These are phyloP conservation scores for Carex cristatella DNA, from an alignment of 176 grass and related monocot species.

Conservation along the genomic window DNA sequence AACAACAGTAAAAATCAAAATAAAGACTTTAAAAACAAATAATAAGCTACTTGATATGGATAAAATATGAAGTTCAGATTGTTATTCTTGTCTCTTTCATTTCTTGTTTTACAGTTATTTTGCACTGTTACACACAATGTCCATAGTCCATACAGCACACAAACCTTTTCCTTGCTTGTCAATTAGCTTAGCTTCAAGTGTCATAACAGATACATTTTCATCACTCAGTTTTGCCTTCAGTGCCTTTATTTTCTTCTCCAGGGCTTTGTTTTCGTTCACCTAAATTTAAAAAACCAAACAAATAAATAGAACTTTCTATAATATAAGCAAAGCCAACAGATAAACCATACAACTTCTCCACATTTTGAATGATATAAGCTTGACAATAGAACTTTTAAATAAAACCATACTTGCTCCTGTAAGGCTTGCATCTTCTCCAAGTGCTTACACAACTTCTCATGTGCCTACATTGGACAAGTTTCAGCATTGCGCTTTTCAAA, in stretches of 20 bases:
- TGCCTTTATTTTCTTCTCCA: constrained; percentile 81
- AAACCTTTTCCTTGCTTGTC: constrained; percentile 75
- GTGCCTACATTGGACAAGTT: constrained; percentile 33
- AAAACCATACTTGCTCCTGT: constrained; percentile 62
- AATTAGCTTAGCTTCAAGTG: constrained; percentile 43
- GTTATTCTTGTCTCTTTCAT: background rate
- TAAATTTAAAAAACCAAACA: constrained; percentile 23
- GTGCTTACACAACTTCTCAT: constrained; percentile 69
- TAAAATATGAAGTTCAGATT: background rate
- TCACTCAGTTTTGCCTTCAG: constrained; percentile 57
- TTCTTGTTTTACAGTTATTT: background rate
- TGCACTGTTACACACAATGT: background rate
- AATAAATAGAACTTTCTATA: background rate
- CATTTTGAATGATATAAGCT: no score
- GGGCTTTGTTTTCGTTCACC: constrained; percentile 54
- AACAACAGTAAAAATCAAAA: background rate
- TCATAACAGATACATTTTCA: constrained; percentile 33
- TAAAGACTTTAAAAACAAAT: no score
- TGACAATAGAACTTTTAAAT: background rate
- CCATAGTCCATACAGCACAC: background rate
- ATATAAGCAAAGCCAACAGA: background rate
- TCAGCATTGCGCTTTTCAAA: background rate
- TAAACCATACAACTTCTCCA: background rate
- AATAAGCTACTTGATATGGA: background rate
- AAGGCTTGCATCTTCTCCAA: constrained; percentile 44